Percentiles rank a stretch among this genome's conserved stretches.
phyloP scores from a whole-genome alignment of 805 yeast species.

The Schwanniomyces pseudopolymorphus region DNA sequence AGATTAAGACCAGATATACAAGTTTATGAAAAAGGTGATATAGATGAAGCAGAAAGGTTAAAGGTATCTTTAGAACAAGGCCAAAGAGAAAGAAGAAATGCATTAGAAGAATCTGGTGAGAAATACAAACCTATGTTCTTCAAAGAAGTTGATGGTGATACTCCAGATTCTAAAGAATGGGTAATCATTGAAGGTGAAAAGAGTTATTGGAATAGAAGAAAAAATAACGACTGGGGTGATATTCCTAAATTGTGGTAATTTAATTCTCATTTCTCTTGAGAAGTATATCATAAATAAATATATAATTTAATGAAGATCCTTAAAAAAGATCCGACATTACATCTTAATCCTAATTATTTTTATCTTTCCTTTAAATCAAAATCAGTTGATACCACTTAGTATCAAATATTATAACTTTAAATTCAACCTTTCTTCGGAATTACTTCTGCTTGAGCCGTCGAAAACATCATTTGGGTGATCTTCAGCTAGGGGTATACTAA shows the following conservation, averaged over 20 bases:
- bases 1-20: conserved; percentile 85
- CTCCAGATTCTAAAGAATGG: conserved; percentile 51
- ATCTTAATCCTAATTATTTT: no score
- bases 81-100: conserved; percentile 76
- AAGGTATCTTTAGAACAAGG: conserved; percentile 72
- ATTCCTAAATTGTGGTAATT: conserved; percentile 55
- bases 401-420: conserved; percentile 30
- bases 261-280: background rate
- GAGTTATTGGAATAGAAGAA: conserved; percentile 81
- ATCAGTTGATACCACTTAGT: background rate
- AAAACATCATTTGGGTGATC: conserved; percentile 16
- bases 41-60: conserved; percentile 67
- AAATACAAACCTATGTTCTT: conserved; percentile 65
- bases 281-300: background rate
- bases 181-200: conserved; percentile 53
- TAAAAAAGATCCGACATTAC: no score
- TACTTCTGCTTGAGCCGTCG: conserved; percentile 26
- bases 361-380: no score
- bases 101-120: conserved; percentile 44
- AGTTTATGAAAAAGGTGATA: conserved; percentile 65
- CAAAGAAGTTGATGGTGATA: conserved; percentile 40
- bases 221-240: conserved; percentile 58
- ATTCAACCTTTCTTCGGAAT: conserved; percentile 35
- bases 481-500: background rate
- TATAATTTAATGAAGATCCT: background rate